Evolutionary conservation across 306 rosid genomes (phyloP).

Genomic region (Biancaea sappan): DNA sequence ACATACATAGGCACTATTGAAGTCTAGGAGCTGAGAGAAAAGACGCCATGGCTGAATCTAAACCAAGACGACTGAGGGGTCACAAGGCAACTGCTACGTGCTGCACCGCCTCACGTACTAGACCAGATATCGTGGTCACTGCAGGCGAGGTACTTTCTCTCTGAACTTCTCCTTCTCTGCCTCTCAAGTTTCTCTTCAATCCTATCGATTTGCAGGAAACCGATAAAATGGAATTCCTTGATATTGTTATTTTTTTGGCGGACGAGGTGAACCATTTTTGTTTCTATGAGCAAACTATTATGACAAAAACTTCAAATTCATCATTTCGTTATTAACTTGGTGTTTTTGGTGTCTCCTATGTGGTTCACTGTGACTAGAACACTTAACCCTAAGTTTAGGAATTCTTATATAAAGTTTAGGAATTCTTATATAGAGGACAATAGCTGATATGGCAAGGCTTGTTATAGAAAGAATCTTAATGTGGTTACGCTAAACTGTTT

Average conservation of each 20-base stretch:
- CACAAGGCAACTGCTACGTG: slow-evolving; percentile 70
- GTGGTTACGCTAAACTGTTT: neutral
- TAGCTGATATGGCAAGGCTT: neutral
- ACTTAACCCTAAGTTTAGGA: too few relatives aligned
- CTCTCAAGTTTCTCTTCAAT: neutral
- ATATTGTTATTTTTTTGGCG: neutral
- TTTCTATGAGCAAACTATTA: neutral
- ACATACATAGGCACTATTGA: neutral
- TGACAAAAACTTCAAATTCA: neutral
- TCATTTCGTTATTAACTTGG: neutral
- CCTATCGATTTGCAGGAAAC: neutral
- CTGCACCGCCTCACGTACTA: slow-evolving; percentile 71
- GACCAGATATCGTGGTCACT: slow-evolving; percentile 70
- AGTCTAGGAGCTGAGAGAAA: neutral
- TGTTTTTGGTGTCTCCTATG: neutral
- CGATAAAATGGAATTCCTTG: neutral
- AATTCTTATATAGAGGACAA: neutral
- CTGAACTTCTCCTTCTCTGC: neutral
- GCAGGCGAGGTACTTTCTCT: slow-evolving; percentile 64
- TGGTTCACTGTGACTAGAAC: neutral
- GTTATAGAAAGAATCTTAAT: neutral
- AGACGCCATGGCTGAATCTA: slow-evolving; percentile 3
- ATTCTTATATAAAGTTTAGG: neutral
- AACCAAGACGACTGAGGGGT: slow-evolving; percentile 66
- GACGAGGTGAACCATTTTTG: neutral